These are phyloP conservation scores for Schizochytrium sp. DNA, from an alignment of 108 stramenopile species.

Conservation along the genomic window DNA sequence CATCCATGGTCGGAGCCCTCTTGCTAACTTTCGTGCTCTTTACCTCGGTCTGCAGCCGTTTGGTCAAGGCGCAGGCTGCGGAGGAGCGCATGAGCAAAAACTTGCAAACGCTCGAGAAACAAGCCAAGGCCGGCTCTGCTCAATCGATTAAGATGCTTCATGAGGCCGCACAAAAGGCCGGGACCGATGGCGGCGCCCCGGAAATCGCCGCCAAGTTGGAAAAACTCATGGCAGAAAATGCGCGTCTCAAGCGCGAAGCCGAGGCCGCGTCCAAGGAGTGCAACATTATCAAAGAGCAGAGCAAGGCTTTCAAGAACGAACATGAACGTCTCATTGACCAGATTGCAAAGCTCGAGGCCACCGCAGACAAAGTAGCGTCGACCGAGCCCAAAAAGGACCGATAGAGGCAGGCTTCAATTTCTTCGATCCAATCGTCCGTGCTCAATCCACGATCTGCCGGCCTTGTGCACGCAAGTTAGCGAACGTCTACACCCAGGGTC, in stretches of 20 bases:
- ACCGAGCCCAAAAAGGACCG: neutral
- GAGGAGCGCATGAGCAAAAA: neutral
- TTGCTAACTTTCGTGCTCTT: neutral
- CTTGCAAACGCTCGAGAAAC: neutral
- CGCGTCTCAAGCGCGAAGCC: neutral
- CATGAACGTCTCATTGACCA: neutral
- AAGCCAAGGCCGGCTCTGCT: neutral
- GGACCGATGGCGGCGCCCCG: neutral
- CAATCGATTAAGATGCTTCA: neutral
- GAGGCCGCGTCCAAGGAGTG: neutral
- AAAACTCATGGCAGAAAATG: neutral
- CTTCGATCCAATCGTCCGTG: neutral
- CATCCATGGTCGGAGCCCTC: neutral
- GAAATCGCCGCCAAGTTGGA: neutral
- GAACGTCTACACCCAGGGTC: too few relatives aligned
- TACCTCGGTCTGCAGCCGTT: neutral
- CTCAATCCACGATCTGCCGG: neutral
- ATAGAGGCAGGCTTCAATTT: neutral
- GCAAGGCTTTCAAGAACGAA: neutral
- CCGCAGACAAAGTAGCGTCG: neutral
- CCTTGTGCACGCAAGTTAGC: too few relatives aligned
- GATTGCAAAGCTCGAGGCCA: neutral
- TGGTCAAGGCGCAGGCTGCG: conserved; percentile 1
- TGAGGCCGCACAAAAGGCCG: neutral
- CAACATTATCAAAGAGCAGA: neutral